Percentiles rank a stretch among this genome's conserved stretches.
Conservation (phyloP, 176 grass and related monocot genomes). For the Pharus latifolius region DNA sequence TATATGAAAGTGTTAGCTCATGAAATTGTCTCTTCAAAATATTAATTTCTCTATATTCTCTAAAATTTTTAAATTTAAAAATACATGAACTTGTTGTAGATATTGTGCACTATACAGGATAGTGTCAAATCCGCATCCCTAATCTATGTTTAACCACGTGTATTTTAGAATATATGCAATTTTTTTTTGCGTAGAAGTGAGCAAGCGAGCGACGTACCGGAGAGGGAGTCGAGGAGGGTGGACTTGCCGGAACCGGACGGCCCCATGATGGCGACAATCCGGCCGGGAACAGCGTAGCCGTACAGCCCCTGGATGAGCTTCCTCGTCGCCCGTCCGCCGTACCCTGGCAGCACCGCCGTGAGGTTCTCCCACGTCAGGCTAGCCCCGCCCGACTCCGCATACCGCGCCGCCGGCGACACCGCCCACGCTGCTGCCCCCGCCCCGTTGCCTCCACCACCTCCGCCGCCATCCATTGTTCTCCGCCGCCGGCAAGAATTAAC, state of each 20-base stretch:
- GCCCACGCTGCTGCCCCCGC: conserved; percentile 22
- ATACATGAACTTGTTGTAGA: no score
- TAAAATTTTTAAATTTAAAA: no score
- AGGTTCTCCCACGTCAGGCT: conserved; percentile 98
- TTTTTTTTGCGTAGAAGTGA: neutral
- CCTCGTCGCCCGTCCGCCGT: conserved; percentile 45
- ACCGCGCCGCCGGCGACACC: conserved; percentile 30
- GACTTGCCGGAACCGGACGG: conserved; percentile 97
- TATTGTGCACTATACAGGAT: no score
- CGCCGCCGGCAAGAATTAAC: no score
- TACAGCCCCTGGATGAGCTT: conserved; percentile 73
- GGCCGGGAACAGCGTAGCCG: conserved; percentile 81
- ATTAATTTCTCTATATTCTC: no score
- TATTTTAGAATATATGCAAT: no score
- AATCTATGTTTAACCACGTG: no score
- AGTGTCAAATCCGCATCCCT: no score
- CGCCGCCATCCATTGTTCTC: conserved; percentile 10
- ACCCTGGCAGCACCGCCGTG: conserved; percentile 62
- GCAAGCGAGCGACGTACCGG: conserved; percentile 11
- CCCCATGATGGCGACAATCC: conserved; percentile 90
- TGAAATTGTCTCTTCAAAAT: no score
- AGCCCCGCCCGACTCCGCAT: conserved; percentile 32
- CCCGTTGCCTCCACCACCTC: neutral
- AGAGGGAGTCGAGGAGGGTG: conserved; percentile 87
- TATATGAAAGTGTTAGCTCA: no score